Conservation (phyloP, 129 eudicot species). For the Glebionis coronaria region DNA sequence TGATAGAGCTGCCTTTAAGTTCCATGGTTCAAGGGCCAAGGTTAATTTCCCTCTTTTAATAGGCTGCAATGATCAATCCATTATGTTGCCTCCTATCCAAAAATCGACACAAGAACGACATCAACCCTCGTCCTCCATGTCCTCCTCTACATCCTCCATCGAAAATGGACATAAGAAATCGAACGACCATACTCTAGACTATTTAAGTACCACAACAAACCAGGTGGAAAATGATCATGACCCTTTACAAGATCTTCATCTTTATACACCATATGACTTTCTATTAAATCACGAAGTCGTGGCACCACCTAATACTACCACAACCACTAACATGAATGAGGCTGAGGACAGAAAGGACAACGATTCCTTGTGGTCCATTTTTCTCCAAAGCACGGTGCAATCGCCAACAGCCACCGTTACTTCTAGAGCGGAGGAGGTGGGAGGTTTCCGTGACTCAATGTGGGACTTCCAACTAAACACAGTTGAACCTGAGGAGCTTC, state of each 20-base stretch:
- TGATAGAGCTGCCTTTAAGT: constrained; percentile 35
- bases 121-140: constrained; percentile 16
- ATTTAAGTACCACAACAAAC: not conserved
- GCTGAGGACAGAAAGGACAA: constrained; percentile 8
- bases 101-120: constrained; percentile 2
- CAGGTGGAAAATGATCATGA: constrained; percentile 16
- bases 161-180: not conserved
- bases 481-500: constrained; percentile 17
- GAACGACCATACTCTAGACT: not conserved
- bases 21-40: constrained; percentile 39
- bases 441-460: constrained; percentile 12
- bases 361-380: constrained; percentile 31
- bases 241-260: constrained; percentile 24
- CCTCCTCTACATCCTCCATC: constrained; percentile 24
- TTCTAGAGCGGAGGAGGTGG: constrained; percentile 9
- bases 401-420: constrained; percentile 13
- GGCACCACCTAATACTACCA: constrained; percentile 3
- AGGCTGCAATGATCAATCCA: constrained; percentile 17
- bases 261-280: not conserved
- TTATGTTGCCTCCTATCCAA: not conserved
- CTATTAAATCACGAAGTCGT: not conserved
- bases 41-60: constrained; percentile 35
- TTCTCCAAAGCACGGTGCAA: constrained; percentile 19
- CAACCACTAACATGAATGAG: not conserved
- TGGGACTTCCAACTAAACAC: constrained; percentile 30